Conservation (phyloP, 768 basidiomycete species). For the Neoboletus subvelutipes region DNA sequence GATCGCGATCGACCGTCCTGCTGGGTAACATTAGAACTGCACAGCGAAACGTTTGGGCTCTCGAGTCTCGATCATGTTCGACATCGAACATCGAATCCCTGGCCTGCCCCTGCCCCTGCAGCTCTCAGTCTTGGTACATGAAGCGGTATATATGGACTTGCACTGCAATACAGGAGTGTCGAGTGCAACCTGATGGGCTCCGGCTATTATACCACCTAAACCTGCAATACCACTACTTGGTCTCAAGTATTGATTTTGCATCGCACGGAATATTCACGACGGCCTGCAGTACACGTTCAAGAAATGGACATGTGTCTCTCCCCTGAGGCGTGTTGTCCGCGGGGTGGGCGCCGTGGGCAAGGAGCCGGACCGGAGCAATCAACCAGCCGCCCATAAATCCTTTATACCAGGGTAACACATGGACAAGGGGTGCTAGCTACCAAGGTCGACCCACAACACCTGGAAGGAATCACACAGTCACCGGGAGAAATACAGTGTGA, state of each 20-base stretch:
- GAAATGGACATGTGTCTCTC: neutral
- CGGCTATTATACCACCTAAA: neutral
- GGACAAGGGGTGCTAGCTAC: neutral
- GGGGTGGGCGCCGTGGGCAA: neutral
- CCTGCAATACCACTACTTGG: neutral
- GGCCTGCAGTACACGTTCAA: neutral
- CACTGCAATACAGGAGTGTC: no score
- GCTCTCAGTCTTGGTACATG: neutral
- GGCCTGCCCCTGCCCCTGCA: neutral
- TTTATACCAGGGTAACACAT: constrained; percentile 5
- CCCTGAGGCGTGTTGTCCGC: constrained; percentile 2
- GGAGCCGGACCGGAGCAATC: neutral
- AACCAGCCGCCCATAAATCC: constrained; percentile 4
- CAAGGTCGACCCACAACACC: neutral
- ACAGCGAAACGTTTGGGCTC: neutral
- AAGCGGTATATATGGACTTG: no score
- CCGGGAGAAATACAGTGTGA: constrained; percentile 14
- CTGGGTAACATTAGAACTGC: neutral
- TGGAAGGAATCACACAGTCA: neutral
- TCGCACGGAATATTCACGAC: neutral
- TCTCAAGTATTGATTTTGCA: neutral
- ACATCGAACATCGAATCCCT: neutral
- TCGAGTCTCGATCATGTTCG: constrained; percentile 8
- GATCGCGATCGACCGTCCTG: constrained; percentile 2
- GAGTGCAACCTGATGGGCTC: no score